phyloP scores from a whole-genome alignment of 2,329 filamentous ascomycete genomes.

The Tolypocladium capitatum region DNA sequence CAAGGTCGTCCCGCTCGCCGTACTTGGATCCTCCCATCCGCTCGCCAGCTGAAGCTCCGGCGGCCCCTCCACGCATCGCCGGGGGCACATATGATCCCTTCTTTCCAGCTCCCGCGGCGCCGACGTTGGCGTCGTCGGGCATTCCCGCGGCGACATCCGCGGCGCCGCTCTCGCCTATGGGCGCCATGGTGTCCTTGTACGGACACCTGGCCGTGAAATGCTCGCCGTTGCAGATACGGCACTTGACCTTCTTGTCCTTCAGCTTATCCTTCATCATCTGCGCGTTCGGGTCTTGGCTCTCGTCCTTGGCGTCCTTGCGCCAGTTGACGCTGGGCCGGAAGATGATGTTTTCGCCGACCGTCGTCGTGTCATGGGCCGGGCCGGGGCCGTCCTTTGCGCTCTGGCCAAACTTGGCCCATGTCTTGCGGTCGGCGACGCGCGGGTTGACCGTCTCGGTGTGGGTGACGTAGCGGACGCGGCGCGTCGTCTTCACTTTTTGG shows the following conservation, averaged over 20 bases:
- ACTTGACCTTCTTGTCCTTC: constrained; percentile 99
- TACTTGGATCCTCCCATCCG: constrained; percentile 75
- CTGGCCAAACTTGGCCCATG: constrained; percentile 84
- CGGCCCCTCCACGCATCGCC: constrained; percentile 63
- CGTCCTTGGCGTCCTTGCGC: constrained; percentile 78
- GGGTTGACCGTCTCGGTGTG: constrained; percentile 93
- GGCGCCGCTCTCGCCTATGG: constrained; percentile 48
- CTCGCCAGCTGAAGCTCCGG: constrained; percentile 50
- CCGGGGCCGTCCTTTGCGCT: constrained; percentile 76
- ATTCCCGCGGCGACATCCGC: constrained; percentile 43
- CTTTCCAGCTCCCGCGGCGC: constrained; percentile 45
- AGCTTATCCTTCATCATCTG: constrained; percentile 68
- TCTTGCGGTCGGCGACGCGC: constrained; percentile 85
- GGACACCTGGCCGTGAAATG: constrained; percentile 99
- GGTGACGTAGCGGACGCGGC: constrained; percentile 83
- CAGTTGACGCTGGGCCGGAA: constrained; percentile 90
- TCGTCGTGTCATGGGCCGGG: constrained; percentile 79
- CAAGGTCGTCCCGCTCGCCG: constrained; percentile 85
- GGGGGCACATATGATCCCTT: constrained; percentile 88
- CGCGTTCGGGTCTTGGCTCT: constrained; percentile 60
- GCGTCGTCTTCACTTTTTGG: constrained; percentile 94
- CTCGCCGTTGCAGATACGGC: constrained; percentile 95
- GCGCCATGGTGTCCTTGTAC: constrained; percentile 99
- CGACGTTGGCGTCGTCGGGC: constrained; percentile 33
- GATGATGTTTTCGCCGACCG: constrained; percentile 93